phyloP scores from a whole-genome alignment of 192 early-diverging fungal genomes.

The Gaertneriomyces semiglobifer region DNA sequence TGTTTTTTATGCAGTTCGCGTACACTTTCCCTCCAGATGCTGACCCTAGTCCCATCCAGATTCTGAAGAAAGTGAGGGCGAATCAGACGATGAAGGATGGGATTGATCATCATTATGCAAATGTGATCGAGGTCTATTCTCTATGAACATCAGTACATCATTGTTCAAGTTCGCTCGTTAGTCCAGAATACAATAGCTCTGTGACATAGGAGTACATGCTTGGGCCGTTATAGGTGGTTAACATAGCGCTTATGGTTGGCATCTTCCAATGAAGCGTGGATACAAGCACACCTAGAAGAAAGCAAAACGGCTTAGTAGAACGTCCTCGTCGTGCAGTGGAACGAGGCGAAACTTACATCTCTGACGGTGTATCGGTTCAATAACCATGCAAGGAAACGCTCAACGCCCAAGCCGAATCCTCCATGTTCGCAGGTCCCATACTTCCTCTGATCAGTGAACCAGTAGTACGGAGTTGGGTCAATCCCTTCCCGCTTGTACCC shows the following conservation, averaged over 20 bases:
- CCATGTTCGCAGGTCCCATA: conserved; percentile 93
- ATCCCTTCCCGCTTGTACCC: conserved; percentile 87
- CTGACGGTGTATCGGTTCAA: conserved; percentile 82
- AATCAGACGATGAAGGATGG: conserved; percentile 35
- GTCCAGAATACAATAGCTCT: too few relatives aligned
- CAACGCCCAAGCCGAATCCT: conserved; percentile 93
- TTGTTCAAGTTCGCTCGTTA: too few relatives aligned
- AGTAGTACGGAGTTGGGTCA: conserved; percentile 93
- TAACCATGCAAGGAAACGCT: conserved; percentile 95
- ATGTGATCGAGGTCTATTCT: too few relatives aligned
- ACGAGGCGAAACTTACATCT: conserved; percentile 50
- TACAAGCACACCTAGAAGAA: conserved; percentile 62
- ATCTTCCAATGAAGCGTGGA: conserved; percentile 85
- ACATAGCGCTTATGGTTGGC: conserved; percentile 55
- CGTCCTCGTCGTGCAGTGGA: background rate
- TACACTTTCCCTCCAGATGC: conserved; percentile 2
- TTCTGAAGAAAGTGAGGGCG: conserved; percentile 36
- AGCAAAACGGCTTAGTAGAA: background rate
- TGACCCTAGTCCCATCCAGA: conserved; percentile 21
- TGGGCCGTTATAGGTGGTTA: too few relatives aligned
- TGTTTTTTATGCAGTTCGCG: background rate
- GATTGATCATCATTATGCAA: too few relatives aligned
- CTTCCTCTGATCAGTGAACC: conserved; percentile 96
- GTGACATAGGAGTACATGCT: too few relatives aligned
- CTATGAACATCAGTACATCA: too few relatives aligned